Conservation (phyloP, 495 filamentous ascomycete species). For the Xylaria cubensis region DNA sequence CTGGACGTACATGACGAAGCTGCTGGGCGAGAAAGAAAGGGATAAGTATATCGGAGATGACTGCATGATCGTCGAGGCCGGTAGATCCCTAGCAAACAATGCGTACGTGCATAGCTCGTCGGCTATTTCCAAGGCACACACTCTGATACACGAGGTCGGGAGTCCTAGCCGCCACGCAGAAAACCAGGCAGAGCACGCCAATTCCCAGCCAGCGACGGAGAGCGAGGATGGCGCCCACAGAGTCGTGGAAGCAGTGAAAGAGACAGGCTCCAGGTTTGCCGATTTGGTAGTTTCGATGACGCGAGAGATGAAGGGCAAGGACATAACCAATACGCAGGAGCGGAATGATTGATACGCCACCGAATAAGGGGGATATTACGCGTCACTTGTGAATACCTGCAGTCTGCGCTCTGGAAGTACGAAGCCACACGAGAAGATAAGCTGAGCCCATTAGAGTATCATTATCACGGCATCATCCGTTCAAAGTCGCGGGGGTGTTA, state of each 20-base stretch:
- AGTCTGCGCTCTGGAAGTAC: not conserved
- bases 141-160: constrained; percentile 23
- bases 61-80: constrained; percentile 38
- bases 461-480: not conserved
- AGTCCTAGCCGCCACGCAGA: constrained; percentile 19
- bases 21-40: constrained; percentile 37
- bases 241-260: constrained; percentile 29
- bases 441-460: not conserved
- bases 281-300: constrained; percentile 32
- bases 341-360: not conserved
- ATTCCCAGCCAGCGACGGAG: not conserved
- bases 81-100: constrained; percentile 28
- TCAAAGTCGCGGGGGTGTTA: not conserved
- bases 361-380: not conserved
- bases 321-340: not conserved
- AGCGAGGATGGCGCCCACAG: constrained; percentile 18
- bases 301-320: constrained; percentile 31
- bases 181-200: constrained; percentile 2
- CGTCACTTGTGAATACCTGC: not conserved
- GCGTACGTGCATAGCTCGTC: constrained; percentile 24
- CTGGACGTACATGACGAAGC: constrained; percentile 38
- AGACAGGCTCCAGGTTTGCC: constrained; percentile 36
- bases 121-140: constrained; percentile 21
- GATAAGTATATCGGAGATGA: constrained; percentile 39
- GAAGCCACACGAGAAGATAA: not conserved